These are phyloP conservation scores for Solanum commersonii DNA, from an alignment of 257 asterid genomes.

Conservation along the genomic window DNA sequence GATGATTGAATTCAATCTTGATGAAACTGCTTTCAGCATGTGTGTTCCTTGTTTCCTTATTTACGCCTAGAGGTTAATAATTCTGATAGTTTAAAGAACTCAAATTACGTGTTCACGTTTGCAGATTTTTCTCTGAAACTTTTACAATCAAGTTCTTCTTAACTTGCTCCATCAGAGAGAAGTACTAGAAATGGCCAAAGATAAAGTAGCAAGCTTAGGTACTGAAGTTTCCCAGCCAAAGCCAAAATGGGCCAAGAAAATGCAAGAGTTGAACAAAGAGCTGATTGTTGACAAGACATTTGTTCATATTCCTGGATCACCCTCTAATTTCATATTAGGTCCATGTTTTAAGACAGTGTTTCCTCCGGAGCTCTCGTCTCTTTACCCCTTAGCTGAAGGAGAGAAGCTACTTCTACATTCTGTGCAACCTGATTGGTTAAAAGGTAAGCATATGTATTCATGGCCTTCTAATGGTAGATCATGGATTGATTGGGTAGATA, in stretches of 20 bases:
- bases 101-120: too few relatives aligned
- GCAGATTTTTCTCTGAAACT: neutral
- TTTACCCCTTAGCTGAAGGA: neutral
- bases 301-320: neutral
- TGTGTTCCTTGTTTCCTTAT: too few relatives aligned
- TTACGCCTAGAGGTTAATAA: too few relatives aligned
- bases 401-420: neutral
- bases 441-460: neutral
- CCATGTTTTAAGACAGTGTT: neutral
- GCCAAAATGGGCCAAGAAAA: neutral
- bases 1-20: too few relatives aligned
- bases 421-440: neutral
- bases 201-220: neutral
- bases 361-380: neutral
- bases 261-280: neutral
- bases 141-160: neutral
- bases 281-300: neutral
- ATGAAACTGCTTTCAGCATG: too few relatives aligned
- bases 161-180: neutral
- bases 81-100: too few relatives aligned
- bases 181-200: neutral
- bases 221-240: neutral
- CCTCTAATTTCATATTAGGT: neutral
- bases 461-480: neutral
- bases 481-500: neutral